These are phyloP conservation scores for Lanmaoa rubissima DNA, from an alignment of 768 basidiomycete genomes.

Conservation along the genomic window DNA sequence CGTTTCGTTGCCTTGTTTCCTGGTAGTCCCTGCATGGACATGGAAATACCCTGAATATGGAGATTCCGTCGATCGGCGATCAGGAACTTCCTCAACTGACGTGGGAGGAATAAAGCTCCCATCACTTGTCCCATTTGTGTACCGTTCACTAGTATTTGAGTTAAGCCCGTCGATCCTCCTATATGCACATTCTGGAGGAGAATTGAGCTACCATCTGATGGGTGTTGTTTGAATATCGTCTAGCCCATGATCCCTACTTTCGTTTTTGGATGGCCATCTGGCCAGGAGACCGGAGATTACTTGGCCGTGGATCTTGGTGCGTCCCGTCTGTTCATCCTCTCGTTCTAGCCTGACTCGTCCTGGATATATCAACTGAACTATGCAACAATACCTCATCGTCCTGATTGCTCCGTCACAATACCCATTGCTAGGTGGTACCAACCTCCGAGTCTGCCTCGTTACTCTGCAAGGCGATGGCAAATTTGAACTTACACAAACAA, in stretches of 20 bases:
- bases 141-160: neutral
- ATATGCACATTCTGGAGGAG: neutral
- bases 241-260: slow-evolving; percentile 97
- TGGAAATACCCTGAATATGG: slow-evolving; percentile 1
- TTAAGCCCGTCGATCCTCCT: neutral
- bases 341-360: neutral
- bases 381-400: neutral
- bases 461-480: slow-evolving; percentile 89
- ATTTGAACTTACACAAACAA: slow-evolving; percentile 97
- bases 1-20: slow-evolving; percentile 4
- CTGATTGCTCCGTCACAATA: neutral
- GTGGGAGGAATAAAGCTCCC: neutral
- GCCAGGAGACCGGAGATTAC: slow-evolving; percentile 84
- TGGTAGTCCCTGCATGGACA: neutral
- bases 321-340: slow-evolving; percentile 23
- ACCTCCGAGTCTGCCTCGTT: slow-evolving; percentile 97
- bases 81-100: neutral
- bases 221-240: neutral
- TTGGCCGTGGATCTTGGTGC: slow-evolving; percentile 87
- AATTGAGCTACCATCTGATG: slow-evolving; percentile 9
- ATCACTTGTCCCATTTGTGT: neutral
- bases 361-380: neutral
- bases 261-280: slow-evolving; percentile 94
- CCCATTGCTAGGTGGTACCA: slow-evolving; percentile 74
- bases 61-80: neutral